Base-by-base conservation (phyloP, 2,329 filamentous ascomycete species). In the Fusarium albosuccineum region DNA sequence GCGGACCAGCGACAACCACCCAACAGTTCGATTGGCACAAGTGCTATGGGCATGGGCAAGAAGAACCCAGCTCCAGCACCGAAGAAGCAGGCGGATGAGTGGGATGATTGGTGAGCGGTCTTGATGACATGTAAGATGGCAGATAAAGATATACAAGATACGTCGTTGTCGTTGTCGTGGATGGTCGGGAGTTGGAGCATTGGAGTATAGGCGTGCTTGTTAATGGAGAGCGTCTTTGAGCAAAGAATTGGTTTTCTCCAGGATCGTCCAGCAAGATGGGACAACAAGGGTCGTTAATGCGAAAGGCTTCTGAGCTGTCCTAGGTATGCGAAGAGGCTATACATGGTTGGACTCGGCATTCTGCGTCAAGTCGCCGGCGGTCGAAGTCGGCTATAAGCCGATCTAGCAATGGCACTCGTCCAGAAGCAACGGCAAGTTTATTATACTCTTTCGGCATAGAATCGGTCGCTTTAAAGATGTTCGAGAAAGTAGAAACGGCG, bases 91-190 rank as follows among this genome's bases (percentile, higher is more conserved):
- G 78, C 85, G 57, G 87, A 90, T 69, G 86, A 89, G 61, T 90
- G 88, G 88, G 88, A 90, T 77, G 87, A 88, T 67, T 89, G 86
- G 86, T 88, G 82, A 58, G 36, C 49, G 10, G 60, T 16, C 53
- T 26, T 30, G 39, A 56, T 65, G 33, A 40, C 36, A 17, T 40
- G 34, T 41, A 22, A 49, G 62, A 41, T 17, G 42, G 50, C 60
- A 56, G 50, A 57, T 41, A 34, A 48, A 49, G 22, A 22, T 5
- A 22, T 22, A 22, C 22, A 22, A 22, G 22, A 22, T 22, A 4
- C 22, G 22, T 22, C 22, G 22, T 22, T 22, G 4, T 22, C 22
- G 22, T 22, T 57, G 56, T 60, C 60, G 59, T 58, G 58, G 58
- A 68, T 62, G 51, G 62, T 58, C 51, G 50, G 71, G 65, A 70